Conservation (phyloP, 768 basidiomycete species). For the Epithele typhae region DNA sequence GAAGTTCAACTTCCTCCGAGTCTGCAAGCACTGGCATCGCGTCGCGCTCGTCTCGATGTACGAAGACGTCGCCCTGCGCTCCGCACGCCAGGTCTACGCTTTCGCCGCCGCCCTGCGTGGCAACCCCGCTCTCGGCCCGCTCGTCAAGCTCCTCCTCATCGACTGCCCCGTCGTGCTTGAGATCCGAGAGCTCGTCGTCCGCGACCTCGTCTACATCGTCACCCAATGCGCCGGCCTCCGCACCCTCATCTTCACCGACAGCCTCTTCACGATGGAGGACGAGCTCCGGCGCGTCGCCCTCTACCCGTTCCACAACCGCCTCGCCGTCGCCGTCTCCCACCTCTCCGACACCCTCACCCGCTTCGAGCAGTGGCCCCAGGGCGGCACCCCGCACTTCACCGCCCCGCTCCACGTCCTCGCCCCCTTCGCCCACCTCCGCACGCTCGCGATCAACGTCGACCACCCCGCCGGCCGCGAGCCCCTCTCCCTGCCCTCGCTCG, state of each 20-base stretch:
- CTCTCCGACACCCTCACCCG: background rate
- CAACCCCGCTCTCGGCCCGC: background rate
- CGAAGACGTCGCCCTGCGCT: constrained; percentile 1
- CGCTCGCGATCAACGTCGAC: constrained; percentile 3
- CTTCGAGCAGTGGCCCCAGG: constrained; percentile 4
- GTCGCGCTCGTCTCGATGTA: background rate
- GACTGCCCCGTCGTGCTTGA: constrained; percentile 1
- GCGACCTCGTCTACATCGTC: constrained; percentile 1
- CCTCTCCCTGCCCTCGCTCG: background rate
- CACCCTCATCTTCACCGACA: constrained; percentile 3
- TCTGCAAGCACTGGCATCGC: constrained; percentile 1
- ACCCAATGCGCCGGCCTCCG: background rate
- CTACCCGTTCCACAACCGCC: background rate
- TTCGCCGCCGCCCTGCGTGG: background rate
- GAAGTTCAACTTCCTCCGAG: background rate
- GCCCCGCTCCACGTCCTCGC: background rate
- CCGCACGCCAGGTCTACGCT: background rate
- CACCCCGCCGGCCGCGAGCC: background rate
- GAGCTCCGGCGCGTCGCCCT: background rate
- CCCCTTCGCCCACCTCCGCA: background rate
- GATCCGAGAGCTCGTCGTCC: background rate
- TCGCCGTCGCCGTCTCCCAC: background rate
- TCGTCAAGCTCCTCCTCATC: background rate
- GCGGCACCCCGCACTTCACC: constrained; percentile 1
- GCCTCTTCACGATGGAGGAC: constrained; percentile 2